Percentiles rank a stretch among this genome's conserved stretches.
These are phyloP conservation scores for Calonectria leucothoes DNA, from an alignment of 2,329 filamentous ascomycete species.

Conservation along the genomic window DNA sequence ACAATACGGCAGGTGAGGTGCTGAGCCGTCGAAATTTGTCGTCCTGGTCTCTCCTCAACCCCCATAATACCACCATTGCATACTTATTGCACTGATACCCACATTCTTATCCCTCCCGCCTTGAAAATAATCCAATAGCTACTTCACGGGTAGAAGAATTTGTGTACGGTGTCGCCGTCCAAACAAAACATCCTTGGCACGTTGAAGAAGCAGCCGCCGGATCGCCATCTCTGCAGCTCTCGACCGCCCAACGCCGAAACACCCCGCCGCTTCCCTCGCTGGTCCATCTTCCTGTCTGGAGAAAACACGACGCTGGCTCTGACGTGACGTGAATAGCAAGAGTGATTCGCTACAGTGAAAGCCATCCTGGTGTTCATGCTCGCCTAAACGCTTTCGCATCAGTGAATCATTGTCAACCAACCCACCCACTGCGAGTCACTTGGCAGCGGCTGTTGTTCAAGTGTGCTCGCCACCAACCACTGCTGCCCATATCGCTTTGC, in stretches of 20 bases:
- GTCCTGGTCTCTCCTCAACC: neutral
- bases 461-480: neutral
- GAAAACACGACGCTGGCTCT: neutral
- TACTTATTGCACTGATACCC: neutral
- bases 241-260: neutral
- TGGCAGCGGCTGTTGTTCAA: neutral
- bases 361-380: neutral
- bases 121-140: neutral
- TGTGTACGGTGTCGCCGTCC: neutral
- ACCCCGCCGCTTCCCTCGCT: neutral
- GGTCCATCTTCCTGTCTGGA: neutral
- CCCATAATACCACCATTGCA: neutral
- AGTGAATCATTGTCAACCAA: constrained; percentile 3
- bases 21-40: neutral
- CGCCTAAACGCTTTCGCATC: neutral
- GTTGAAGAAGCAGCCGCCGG: neutral
- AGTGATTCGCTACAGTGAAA: neutral
- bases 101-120: neutral
- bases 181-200: neutral
- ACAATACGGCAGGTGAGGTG: neutral
- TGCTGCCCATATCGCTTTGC: neutral
- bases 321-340: neutral
- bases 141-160: neutral
- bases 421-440: neutral
- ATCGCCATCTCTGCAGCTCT: neutral